These are phyloP conservation scores for Magnolia sinica DNA, from an alignment of 164 flowering plant species.

Conservation along the genomic window DNA sequence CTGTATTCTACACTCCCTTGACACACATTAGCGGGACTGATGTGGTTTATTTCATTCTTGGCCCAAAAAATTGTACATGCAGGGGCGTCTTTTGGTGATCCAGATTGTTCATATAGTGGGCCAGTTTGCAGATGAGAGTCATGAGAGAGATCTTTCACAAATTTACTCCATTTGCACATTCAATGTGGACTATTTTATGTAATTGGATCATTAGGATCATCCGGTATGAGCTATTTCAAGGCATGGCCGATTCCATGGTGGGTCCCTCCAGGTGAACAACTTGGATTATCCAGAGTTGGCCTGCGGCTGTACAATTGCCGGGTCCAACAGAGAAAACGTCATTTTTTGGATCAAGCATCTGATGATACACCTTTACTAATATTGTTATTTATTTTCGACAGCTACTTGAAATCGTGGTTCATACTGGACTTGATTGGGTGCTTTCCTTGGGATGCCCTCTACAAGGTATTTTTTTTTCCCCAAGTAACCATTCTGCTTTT, in stretches of 20 bases:
- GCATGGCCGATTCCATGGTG: not conserved
- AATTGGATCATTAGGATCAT: not conserved
- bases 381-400: slow-evolving; percentile 18
- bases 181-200: not conserved
- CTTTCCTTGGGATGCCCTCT: slow-evolving; percentile 84
- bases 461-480: slow-evolving; percentile 48
- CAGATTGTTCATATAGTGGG: not conserved
- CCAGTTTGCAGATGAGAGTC: not conserved
- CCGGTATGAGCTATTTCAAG: not conserved
- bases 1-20: slow-evolving; percentile 6
- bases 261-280: too few species aligned
- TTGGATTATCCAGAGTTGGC: too few species aligned
- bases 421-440: slow-evolving; percentile 70
- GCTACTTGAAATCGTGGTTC: slow-evolving; percentile 78
- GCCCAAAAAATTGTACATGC: too few species aligned
- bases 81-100: too few species aligned
- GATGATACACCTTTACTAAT: not conserved
- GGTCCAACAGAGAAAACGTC: too few species aligned
- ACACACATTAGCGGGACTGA: not conserved
- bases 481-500: not conserved
- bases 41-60: not conserved
- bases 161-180: not conserved
- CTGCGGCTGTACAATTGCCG: too few species aligned
- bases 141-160: not conserved
- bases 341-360: too few species aligned